phyloP scores from a whole-genome alignment of 192 early-diverging fungal species.

The Neocallimastix lanati region DNA sequence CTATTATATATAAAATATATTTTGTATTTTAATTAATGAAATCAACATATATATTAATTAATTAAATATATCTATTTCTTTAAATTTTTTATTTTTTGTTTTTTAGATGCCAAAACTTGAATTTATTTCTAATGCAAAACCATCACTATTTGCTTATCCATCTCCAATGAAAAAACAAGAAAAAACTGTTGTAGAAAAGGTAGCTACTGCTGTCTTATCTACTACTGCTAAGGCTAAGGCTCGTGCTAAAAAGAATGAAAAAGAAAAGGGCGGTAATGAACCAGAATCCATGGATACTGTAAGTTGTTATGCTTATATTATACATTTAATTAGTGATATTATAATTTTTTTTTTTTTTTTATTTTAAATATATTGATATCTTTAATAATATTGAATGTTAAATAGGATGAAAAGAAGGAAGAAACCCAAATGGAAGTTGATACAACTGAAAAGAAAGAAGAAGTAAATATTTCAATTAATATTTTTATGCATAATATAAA shows the following conservation, averaged over 20 bases:
- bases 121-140: slow-evolving; percentile 64
- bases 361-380: too few relatives aligned
- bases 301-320: background rate
- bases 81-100: too few relatives aligned
- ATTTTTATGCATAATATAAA: too few relatives aligned
- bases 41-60: background rate
- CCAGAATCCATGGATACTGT: slow-evolving; percentile 5
- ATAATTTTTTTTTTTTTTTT: too few relatives aligned
- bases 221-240: slow-evolving; percentile 87
- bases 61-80: background rate
- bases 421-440: slow-evolving; percentile 9
- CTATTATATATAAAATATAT: too few relatives aligned
- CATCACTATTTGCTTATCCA: slow-evolving; percentile 85
- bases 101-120: slow-evolving; percentile 62
- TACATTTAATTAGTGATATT: too few relatives aligned
- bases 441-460: slow-evolving; percentile 31
- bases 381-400: too few relatives aligned
- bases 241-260: slow-evolving; percentile 59
- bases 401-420: slow-evolving; percentile 25
- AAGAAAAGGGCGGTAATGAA: slow-evolving; percentile 37
- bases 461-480: too few relatives aligned
- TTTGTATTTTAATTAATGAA: background rate
- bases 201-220: slow-evolving; percentile 85
- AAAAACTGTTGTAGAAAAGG: slow-evolving; percentile 63
- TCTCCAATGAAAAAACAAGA: slow-evolving; percentile 65